A percentile compares a stretch with the other conserved stretches of the same genome.
Evolutionary conservation across 495 filamentous ascomycete species (phyloP).

Genomic region (Chlorociboria aeruginascens): DNA sequence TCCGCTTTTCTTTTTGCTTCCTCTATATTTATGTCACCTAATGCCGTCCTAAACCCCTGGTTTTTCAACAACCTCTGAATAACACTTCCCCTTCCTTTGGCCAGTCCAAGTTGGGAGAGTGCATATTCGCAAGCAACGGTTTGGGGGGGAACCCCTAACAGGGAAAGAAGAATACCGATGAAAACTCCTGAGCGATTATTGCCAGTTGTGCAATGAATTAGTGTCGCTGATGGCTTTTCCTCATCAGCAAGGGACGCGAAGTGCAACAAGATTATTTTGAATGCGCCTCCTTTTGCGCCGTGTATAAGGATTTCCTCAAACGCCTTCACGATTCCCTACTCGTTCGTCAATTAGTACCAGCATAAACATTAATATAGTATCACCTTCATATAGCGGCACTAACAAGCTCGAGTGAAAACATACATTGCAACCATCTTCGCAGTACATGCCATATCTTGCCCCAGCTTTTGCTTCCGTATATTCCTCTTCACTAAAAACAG

Average conservation of each 20-base stretch:
- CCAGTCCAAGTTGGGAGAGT: conserved; percentile 22
- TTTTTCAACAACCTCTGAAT: conserved; percentile 18
- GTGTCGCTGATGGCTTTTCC: conserved; percentile 17
- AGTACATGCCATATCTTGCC: conserved; percentile 18
- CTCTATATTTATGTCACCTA: neutral
- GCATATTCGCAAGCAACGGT: conserved; percentile 27
- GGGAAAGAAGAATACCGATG: conserved; percentile 40
- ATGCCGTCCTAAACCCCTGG: conserved; percentile 2
- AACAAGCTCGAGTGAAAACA: neutral
- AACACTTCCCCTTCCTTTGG: conserved; percentile 12
- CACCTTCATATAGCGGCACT: too few relatives aligned
- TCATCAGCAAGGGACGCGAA: neutral
- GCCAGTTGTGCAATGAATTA: conserved; percentile 34
- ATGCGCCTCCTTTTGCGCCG: conserved; percentile 7
- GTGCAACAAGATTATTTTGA: conserved; percentile 4
- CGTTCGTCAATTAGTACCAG: too few relatives aligned
- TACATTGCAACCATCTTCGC: conserved; percentile 18
- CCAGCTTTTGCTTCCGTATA: conserved; percentile 21
- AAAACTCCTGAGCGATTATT: conserved; percentile 55
- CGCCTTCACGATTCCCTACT: conserved; percentile 14
- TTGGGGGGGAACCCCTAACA: conserved; percentile 25
- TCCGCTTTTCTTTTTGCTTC: conserved; percentile 16
- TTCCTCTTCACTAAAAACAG: conserved; percentile 26
- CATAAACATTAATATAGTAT: too few relatives aligned
- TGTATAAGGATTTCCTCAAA: conserved; percentile 15